A percentile compares a stretch with the other conserved stretches of the same genome.
phyloP scores from a whole-genome alignment of 176 grass and related monocot species.

The Ensete ventricosum region DNA sequence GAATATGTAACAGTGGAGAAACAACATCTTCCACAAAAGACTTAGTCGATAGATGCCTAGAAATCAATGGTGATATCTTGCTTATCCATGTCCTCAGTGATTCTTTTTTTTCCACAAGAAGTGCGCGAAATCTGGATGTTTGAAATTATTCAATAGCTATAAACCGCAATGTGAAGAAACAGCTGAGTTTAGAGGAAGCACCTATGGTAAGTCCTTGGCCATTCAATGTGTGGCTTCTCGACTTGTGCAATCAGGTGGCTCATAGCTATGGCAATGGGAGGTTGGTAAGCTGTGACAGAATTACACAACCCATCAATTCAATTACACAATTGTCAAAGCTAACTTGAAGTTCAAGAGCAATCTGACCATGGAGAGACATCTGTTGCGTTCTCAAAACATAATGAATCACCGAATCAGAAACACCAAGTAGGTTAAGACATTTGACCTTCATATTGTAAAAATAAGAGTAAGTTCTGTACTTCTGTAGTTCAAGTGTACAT shows the following conservation, averaged over 20 bases:
- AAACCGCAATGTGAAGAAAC: slow-evolving; percentile 13
- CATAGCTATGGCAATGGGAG: slow-evolving; percentile 63
- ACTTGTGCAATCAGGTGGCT: slow-evolving; percentile 83
- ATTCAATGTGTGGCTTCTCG: slow-evolving; percentile 89
- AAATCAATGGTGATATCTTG: slow-evolving; percentile 60
- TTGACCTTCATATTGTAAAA: slow-evolving; percentile 41
- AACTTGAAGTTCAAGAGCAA: background rate
- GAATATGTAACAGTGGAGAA: slow-evolving; percentile 78
- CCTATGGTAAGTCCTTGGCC: slow-evolving; percentile 91
- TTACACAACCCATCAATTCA: slow-evolving; percentile 29
- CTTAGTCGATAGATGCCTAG: slow-evolving; percentile 73
- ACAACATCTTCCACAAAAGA: slow-evolving; percentile 71
- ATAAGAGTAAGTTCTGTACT: slow-evolving; percentile 10
- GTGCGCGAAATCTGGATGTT: slow-evolving; percentile 47
- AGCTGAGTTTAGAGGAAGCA: slow-evolving; percentile 8
- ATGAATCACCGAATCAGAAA: slow-evolving; percentile 66
- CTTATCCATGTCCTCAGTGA: slow-evolving; percentile 76
- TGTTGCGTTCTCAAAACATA: slow-evolving; percentile 81
- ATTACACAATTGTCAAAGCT: slow-evolving; percentile 15
- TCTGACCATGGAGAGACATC: slow-evolving; percentile 63
- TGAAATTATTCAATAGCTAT: slow-evolving; percentile 5
- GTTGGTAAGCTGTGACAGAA: slow-evolving; percentile 72
- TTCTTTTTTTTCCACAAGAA: slow-evolving; percentile 81
- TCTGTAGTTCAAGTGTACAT: background rate
- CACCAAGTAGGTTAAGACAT: slow-evolving; percentile 75